Conservation (phyloP, 768 basidiomycete species). For the Tulasnella sp. region DNA sequence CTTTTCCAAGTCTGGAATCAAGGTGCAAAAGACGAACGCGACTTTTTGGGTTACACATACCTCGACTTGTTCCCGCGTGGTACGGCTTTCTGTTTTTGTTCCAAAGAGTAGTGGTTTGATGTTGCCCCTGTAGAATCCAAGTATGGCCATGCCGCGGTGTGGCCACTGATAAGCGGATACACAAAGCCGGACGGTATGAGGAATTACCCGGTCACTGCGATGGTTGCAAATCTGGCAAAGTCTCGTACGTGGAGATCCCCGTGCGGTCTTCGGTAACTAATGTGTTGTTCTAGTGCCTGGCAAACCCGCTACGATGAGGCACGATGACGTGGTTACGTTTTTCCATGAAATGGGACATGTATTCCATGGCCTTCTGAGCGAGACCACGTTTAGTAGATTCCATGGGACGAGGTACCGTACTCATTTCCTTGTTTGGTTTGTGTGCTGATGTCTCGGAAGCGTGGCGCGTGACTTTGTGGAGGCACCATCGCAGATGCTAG, state of each 20-base stretch:
- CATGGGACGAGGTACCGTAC: conserved; percentile 53
- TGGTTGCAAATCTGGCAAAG: conserved; percentile 89
- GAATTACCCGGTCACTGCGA: conserved; percentile 62
- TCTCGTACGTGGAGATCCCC: conserved; percentile 41
- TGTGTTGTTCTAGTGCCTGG: not conserved
- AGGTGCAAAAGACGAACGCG: conserved; percentile 53
- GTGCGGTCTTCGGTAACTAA: not conserved
- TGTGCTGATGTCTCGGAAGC: conserved; percentile 23
- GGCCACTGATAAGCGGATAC: conserved; percentile 60
- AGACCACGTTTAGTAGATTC: conserved; percentile 61
- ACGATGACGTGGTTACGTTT: conserved; percentile 79
- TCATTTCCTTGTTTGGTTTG: not conserved
- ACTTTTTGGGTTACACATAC: conserved; percentile 75
- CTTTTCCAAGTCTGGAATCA: conserved; percentile 78
- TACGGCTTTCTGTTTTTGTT: conserved; percentile 26
- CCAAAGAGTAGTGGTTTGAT: conserved; percentile 15
- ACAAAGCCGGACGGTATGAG: conserved; percentile 40
- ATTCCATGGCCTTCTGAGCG: conserved; percentile 45
- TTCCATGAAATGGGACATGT: conserved; percentile 78
- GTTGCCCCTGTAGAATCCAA: conserved; percentile 42
- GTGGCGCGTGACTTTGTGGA: conserved; percentile 78
- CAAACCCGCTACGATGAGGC: conserved; percentile 46
- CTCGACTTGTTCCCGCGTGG: conserved; percentile 80
- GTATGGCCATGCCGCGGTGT: conserved; percentile 81
- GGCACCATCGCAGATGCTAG: conserved; percentile 85